phyloP scores from a whole-genome alignment of 192 early-diverging fungal genomes.

The Gryganskiella cystojenkinii region DNA sequence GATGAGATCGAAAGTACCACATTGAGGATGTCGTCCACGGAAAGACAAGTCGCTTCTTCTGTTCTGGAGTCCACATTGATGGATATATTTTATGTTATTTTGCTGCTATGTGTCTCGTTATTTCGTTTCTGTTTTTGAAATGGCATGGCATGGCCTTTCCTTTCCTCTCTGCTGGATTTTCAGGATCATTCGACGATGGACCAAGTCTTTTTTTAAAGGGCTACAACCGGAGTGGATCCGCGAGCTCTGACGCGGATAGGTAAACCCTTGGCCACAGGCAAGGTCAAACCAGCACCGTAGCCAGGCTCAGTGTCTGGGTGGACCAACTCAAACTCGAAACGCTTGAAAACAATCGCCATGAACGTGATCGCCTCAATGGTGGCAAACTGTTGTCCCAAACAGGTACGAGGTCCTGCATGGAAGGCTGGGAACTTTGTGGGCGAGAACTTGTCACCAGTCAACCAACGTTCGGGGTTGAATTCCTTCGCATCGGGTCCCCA shows the following conservation, averaged over 20 bases:
- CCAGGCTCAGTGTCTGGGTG: constrained; percentile 19
- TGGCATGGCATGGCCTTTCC: no score
- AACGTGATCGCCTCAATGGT: constrained; percentile 55
- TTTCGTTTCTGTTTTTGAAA: no score
- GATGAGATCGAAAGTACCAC: no score
- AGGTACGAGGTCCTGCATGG: constrained; percentile 61
- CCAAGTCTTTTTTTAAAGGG: no score
- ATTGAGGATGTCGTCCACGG: no score
- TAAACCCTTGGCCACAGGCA: constrained; percentile 20
- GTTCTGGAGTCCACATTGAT: no score
- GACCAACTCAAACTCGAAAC: constrained; percentile 49
- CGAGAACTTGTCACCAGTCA: constrained; percentile 36
- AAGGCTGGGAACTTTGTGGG: constrained; percentile 61
- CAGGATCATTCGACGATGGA: no score
- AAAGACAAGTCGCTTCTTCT: no score
- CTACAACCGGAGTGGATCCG: not conserved
- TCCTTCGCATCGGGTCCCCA: constrained; percentile 62
- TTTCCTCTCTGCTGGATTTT: no score
- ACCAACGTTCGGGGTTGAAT: constrained; percentile 59
- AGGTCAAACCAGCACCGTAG: constrained; percentile 31
- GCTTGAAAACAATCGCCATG: constrained; percentile 46
- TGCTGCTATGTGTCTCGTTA: no score
- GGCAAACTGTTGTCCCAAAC: constrained; percentile 57
- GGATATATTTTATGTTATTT: no score
- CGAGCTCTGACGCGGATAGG: constrained; percentile 18